A percentile compares a stretch with the other conserved stretches of the same genome.
Conservation (phyloP, 768 basidiomycete species). For the Amylocystis lapponica region DNA sequence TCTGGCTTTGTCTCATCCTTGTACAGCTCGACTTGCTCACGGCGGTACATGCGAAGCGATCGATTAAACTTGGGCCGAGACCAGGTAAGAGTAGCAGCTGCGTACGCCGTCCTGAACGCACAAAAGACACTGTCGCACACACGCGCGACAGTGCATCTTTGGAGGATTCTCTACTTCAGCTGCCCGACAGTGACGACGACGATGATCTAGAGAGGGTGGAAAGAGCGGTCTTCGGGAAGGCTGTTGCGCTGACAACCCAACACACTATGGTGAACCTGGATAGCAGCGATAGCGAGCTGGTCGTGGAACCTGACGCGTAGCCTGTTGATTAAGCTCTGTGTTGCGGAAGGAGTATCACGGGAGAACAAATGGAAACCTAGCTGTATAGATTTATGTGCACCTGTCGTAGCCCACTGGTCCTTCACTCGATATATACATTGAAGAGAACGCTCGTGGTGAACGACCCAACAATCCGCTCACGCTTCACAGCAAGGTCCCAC, state of each 20-base stretch:
- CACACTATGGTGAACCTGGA: constrained; percentile 20
- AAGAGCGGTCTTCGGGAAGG: constrained; percentile 7
- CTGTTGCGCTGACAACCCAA: constrained; percentile 3
- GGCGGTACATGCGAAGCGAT: constrained; percentile 44
- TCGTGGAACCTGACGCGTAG: background rate
- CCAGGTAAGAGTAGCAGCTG: constrained; percentile 46
- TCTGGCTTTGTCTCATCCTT: no score
- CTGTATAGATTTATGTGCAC: background rate
- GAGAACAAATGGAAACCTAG: background rate
- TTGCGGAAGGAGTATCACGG: no score
- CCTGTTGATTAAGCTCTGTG: background rate
- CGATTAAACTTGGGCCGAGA: constrained; percentile 53
- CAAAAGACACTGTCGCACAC: constrained; percentile 23
- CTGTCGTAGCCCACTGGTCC: no score
- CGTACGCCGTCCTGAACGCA: constrained; percentile 54
- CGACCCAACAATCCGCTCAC: background rate
- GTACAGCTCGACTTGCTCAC: constrained; percentile 52
- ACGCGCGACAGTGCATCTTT: background rate
- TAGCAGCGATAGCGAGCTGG: constrained; percentile 15
- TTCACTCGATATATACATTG: no score
- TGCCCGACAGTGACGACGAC: constrained; percentile 25
- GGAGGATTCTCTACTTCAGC: constrained; percentile 9
- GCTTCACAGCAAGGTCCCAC: background rate
- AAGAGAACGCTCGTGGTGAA: no score
- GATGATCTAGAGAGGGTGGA: constrained; percentile 23